These are phyloP conservation scores for Colletotrichum musicola DNA, from an alignment of 2,329 filamentous ascomycete species.

Conservation along the genomic window DNA sequence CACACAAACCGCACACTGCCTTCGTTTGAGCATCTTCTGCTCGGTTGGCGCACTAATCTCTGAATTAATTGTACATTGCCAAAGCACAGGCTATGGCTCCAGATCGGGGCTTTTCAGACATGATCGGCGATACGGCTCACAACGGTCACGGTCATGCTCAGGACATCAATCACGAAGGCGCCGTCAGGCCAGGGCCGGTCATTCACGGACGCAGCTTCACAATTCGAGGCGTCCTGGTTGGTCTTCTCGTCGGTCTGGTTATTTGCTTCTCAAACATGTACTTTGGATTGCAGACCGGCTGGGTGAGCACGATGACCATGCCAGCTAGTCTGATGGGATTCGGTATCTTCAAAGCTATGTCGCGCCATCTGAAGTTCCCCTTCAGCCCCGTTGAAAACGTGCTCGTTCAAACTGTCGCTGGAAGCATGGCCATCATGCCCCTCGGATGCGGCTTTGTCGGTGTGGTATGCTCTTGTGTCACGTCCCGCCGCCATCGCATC, in stretches of 20 bases:
- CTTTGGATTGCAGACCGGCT: slow-evolving; percentile 91
- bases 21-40: no score
- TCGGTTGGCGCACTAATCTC: no score
- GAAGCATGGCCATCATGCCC: slow-evolving; percentile 96
- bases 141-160: background rate
- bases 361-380: slow-evolving; percentile 78
- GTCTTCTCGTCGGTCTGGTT: slow-evolving; percentile 85
- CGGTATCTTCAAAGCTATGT: slow-evolving; percentile 87
- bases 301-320: slow-evolving; percentile 89
- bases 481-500: slow-evolving; percentile 43
- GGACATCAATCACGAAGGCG: background rate
- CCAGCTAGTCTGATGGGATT: slow-evolving; percentile 94
- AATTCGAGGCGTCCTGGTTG: slow-evolving; percentile 81
- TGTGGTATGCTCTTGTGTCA: slow-evolving; percentile 61
- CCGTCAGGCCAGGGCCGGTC: slow-evolving; percentile 13
- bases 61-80: no score
- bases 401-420: slow-evolving; percentile 94
- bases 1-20: no score
- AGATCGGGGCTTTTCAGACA: slow-evolving; percentile 15
- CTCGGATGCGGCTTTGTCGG: slow-evolving; percentile 96
- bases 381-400: slow-evolving; percentile 98
- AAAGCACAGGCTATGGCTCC: slow-evolving; percentile 18
- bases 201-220: slow-evolving; percentile 80
- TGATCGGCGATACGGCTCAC: background rate
- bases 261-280: slow-evolving; percentile 99